Base-by-base conservation (phyloP, 1,284 basidiomycete species). In the Leucoagaricus sp. region DNA sequence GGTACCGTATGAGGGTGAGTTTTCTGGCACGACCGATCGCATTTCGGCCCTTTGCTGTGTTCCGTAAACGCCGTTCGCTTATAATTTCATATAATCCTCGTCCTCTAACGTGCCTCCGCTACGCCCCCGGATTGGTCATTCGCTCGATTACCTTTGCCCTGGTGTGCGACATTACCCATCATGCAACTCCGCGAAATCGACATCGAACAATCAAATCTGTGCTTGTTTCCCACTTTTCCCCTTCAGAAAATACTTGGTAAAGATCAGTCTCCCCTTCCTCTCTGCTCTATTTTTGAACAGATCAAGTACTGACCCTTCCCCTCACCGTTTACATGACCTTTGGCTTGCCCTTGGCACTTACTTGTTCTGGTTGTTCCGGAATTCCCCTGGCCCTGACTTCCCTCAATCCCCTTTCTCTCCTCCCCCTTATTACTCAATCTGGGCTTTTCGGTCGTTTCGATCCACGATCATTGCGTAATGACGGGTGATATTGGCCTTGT, bases 1-100 rank as follows among this genome's bases (percentile, higher is more conserved):
- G 89, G 52, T 91, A 89, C 64, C 77, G 87, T 58, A 90, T 92
- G 89, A 65, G 77, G 67, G 89, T 89, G 65, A 68, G 83, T 75
- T 33, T 36, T 31, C 29, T 19, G 17, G 31, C 9, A 38, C n/a
- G 33, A 23, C 17, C 34, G n/a, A 6, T 12, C 34, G 21, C n/a
- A 36, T 25, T 23, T 17, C n/a, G 17, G 19, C 19, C 13, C 19
- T 23, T n/a, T n/a, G 12, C 31, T 36, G 15, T 47, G 28, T 4
- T 47, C 52, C 48, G 54, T 34, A 49, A 55, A 55, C 17, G 29
- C 54, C 54, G 48, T 55, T 50, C 41, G 13, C 31, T 55, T 17
- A 34, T 48, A 5, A 3, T 12, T n/a, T n/a, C n/a, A n/a, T n/a
- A n/a, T n/a, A n/a, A n/a, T n/a, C n/a, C n/a, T n/a, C n/a, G n/a